Conservation (phyloP, 1,284 basidiomycete species). For the Moesziomyces parantarcticus region DNA sequence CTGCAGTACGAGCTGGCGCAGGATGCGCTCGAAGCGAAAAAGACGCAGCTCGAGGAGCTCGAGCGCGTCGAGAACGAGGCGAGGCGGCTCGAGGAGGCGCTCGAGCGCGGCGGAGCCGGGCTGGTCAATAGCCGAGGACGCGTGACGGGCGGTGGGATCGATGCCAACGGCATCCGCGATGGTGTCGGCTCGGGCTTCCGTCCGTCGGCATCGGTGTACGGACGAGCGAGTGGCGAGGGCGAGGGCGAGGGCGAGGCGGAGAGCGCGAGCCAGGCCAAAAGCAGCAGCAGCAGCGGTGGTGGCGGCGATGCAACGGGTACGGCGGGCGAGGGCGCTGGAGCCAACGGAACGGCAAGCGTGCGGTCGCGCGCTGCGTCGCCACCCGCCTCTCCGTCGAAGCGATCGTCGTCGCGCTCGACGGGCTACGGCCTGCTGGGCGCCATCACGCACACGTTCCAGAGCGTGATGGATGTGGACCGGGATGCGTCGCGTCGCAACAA, state of each 20-base stretch:
- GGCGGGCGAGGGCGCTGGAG: background rate
- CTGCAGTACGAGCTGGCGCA: slow-evolving; percentile 97
- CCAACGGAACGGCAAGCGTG: slow-evolving; percentile 1
- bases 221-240: slow-evolving; percentile 28
- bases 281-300: background rate
- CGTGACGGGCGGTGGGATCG: slow-evolving; percentile 28
- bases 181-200: slow-evolving; percentile 42
- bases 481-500: slow-evolving; percentile 91
- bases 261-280: background rate
- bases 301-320: slow-evolving; percentile 1
- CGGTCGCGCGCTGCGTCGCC: slow-evolving; percentile 32
- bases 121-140: slow-evolving; percentile 26
- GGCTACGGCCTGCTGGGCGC: slow-evolving; percentile 83
- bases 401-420: slow-evolving; percentile 34
- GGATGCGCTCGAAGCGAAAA: slow-evolving; percentile 86
- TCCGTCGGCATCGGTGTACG: slow-evolving; percentile 25
- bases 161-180: slow-evolving; percentile 48
- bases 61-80: slow-evolving; percentile 94
- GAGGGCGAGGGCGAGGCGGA: slow-evolving; percentile 4
- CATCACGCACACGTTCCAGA: slow-evolving; percentile 91
- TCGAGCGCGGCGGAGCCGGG: slow-evolving; percentile 69
- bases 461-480: slow-evolving; percentile 98
- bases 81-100: slow-evolving; percentile 84
- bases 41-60: slow-evolving; percentile 85
- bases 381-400: slow-evolving; percentile 32